A percentile compares a stretch with the other conserved stretches of the same genome.
Evolutionary conservation across 208 protist species (phyloP).

Genomic region (Trypanosoma boissoni): DNA sequence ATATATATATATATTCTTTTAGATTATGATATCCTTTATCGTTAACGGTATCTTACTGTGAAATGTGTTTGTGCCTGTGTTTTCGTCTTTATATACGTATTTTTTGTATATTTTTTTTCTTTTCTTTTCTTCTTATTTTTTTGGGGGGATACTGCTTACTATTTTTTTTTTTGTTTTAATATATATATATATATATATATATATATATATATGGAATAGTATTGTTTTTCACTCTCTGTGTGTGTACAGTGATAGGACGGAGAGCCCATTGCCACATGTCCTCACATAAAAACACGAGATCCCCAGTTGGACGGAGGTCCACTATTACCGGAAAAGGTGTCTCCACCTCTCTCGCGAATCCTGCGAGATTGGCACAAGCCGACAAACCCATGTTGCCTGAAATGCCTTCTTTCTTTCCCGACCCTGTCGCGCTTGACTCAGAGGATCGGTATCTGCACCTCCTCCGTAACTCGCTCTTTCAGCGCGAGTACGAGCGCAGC

Average conservation of each 20-base stretch:
- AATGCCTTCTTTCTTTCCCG: conserved; percentile 40
- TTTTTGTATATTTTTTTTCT: conserved; percentile 22
- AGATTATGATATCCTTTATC: neutral
- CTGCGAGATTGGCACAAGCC: neutral
- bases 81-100: neutral
- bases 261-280: too few species aligned
- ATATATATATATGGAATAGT: conserved; percentile 7
- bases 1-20: conserved; percentile 8
- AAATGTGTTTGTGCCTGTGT: neutral
- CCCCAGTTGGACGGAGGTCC: too few species aligned
- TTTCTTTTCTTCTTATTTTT: conserved; percentile 16
- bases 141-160: neutral
- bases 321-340: too few species aligned
- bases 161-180: conserved; percentile 4
- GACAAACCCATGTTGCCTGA: conserved; percentile 31
- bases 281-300: too few species aligned
- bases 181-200: conserved; percentile 3
- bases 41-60: too few species aligned
- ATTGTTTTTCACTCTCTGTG: conserved; percentile 6
- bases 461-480: conserved; percentile 23
- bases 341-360: too few species aligned
- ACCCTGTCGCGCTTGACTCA: conserved; percentile 21
- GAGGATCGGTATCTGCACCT: conserved; percentile 18
- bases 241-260: too few species aligned
- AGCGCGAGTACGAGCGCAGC: conserved; percentile 27